phyloP scores from a whole-genome alignment of 768 basidiomycete genomes.

The Lenzites betulinus region DNA sequence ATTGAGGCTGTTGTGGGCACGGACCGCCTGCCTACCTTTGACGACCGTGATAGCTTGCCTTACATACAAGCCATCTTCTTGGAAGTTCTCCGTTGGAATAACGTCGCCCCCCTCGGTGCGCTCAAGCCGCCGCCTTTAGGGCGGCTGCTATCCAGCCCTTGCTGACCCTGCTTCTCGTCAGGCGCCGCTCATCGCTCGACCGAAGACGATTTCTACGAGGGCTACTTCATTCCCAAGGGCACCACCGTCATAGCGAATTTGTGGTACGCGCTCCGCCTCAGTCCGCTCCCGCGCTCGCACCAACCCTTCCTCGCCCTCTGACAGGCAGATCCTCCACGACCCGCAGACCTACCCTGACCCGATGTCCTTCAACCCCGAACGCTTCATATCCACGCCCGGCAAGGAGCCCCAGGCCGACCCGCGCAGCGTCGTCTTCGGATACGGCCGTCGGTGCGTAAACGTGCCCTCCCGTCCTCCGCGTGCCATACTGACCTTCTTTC shows the following conservation, averaged over 20 bases:
- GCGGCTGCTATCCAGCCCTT: too few relatives aligned
- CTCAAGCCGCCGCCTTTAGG: too few relatives aligned
- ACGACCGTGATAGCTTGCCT: constrained; percentile 29
- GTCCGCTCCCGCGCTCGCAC: not conserved
- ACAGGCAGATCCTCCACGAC: constrained; percentile 33
- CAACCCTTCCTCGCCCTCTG: not conserved
- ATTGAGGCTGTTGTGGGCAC: constrained; percentile 34
- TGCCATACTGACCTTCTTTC: not conserved
- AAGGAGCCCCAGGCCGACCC: constrained; percentile 29
- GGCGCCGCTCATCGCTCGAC: constrained; percentile 35
- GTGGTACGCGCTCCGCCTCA: constrained; percentile 25
- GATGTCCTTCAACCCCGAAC: constrained; percentile 36
- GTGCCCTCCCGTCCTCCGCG: too few relatives aligned
- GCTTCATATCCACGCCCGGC: constrained; percentile 28
- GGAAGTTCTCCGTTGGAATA: constrained; percentile 34
- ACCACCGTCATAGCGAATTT: constrained; percentile 37
- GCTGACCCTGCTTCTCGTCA: not conserved
- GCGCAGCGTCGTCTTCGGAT: constrained; percentile 31
- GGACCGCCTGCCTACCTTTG: constrained; percentile 30
- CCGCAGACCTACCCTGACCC: constrained; percentile 37
- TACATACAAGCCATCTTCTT: constrained; percentile 29
- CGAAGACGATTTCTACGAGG: constrained; percentile 36
- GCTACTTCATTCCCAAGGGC: constrained; percentile 38
- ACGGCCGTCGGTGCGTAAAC: constrained; percentile 31
- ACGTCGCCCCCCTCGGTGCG: constrained; percentile 31